Conservation (phyloP, 106 monocot genomes). For the Platanthera zijinensis region DNA sequence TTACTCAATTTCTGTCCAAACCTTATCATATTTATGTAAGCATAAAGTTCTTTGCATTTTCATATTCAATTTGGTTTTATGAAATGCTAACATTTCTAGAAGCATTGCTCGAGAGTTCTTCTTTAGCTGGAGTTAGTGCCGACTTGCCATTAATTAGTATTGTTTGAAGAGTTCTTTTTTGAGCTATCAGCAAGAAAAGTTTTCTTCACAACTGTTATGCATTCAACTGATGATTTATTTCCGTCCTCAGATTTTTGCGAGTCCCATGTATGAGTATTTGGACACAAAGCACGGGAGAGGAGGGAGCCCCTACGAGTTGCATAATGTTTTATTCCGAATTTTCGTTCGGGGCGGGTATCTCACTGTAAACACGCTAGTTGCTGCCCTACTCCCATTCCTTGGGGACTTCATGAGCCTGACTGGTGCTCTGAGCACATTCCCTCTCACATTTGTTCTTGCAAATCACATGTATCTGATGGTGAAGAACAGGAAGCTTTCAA, state of each 20-base stretch:
- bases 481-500: constrained; percentile 48
- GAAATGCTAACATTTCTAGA: no score
- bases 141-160: no score
- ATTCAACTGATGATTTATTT: not conserved
- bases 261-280: constrained; percentile 91
- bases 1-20: no score
- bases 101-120: no score
- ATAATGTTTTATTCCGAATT: constrained; percentile 63
- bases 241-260: constrained; percentile 69
- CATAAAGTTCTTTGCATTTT: no score
- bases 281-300: constrained; percentile 64
- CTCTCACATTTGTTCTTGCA: constrained; percentile 87
- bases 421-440: constrained; percentile 84
- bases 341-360: constrained; percentile 77
- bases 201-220: no score
- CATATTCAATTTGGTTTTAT: no score
- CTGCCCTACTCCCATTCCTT: constrained; percentile 79
- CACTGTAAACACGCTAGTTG: constrained; percentile 64
- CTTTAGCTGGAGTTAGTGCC: no score
- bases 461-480: constrained; percentile 87
- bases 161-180: no score
- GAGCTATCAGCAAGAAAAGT: no score
- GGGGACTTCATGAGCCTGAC: constrained; percentile 98
- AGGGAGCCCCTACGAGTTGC: constrained; percentile 46
- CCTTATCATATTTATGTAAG: no score